phyloP scores from a whole-genome alignment of 2,329 filamentous ascomycete genomes.

The Sporothrix schenckii region DNA sequence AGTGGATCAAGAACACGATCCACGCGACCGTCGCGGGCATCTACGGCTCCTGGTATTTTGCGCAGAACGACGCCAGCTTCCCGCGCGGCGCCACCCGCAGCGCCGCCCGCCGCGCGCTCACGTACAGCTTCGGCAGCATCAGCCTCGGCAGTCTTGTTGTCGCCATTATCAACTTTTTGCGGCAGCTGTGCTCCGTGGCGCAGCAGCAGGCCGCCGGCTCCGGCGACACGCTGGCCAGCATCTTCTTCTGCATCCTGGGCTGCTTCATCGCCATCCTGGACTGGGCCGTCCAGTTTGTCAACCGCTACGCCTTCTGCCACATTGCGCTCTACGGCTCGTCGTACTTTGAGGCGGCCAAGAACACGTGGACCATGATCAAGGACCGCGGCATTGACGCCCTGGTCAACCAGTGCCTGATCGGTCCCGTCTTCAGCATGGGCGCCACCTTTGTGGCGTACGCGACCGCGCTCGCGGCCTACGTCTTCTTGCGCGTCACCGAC shows the following conservation, averaged over 20 bases:
- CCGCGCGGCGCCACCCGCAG: constrained; percentile 79
- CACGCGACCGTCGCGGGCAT: constrained; percentile 86
- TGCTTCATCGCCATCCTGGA: constrained; percentile 78
- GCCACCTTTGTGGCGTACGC: constrained; percentile 82
- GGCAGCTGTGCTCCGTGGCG: constrained; percentile 80
- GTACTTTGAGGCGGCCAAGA: constrained; percentile 84
- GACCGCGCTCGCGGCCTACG: constrained; percentile 77
- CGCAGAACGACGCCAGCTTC: constrained; percentile 58
- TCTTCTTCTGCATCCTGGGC: constrained; percentile 73
- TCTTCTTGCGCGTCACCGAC: constrained; percentile 84
- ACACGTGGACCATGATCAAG: constrained; percentile 90
- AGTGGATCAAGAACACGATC: constrained; percentile 92
- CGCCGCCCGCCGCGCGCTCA: constrained; percentile 78
- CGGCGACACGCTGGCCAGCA: constrained; percentile 68
- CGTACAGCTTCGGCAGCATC: constrained; percentile 92
- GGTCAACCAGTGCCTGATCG: constrained; percentile 83
- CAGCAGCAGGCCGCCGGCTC: constrained; percentile 64
- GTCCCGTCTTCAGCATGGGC: constrained; percentile 74
- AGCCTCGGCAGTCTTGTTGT: constrained; percentile 82
- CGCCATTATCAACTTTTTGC: constrained; percentile 81
- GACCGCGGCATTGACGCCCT: constrained; percentile 88
- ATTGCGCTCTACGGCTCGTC: constrained; percentile 91
- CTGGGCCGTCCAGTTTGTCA: constrained; percentile 86
- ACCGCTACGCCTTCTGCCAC: constrained; percentile 89
- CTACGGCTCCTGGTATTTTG: constrained; percentile 94